A percentile compares a stretch with the other conserved stretches of the same genome.
Conservation (phyloP, 1,284 basidiomycete species). For the Ustilago loliicola region DNA sequence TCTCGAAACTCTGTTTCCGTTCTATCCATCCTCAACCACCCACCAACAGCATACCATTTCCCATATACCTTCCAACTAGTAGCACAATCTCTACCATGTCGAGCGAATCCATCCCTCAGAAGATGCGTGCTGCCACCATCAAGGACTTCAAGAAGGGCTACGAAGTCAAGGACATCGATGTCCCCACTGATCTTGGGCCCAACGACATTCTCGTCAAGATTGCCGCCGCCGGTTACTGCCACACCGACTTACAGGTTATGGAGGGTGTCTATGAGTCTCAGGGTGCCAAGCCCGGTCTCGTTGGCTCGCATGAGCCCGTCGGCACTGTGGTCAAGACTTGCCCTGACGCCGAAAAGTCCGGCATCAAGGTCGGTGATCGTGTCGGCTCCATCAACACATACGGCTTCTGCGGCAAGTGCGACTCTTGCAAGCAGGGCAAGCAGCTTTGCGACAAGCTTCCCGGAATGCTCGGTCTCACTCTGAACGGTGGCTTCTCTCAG, state of each 20-base stretch:
- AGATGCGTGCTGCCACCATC: slow-evolving; percentile 61
- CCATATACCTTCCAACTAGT: not conserved
- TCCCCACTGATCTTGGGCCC: slow-evolving; percentile 43
- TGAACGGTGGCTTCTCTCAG: slow-evolving; percentile 64
- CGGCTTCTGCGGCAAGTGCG: slow-evolving; percentile 61
- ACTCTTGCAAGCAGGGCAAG: slow-evolving; percentile 62
- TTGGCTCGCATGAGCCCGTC: slow-evolving; percentile 63
- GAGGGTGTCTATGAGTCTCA: slow-evolving; percentile 58
- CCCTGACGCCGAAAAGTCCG: slow-evolving; percentile 36
- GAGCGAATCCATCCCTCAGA: slow-evolving; percentile 45
- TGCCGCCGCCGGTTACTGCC: slow-evolving; percentile 60
- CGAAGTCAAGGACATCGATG: slow-evolving; percentile 57
- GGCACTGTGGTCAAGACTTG: slow-evolving; percentile 57
- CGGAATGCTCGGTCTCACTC: slow-evolving; percentile 55
- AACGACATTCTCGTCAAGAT: slow-evolving; percentile 53
- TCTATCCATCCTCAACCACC: not conserved
- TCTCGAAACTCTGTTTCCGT: not conserved
- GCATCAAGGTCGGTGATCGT: slow-evolving; percentile 63
- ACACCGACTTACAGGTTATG: slow-evolving; percentile 63
- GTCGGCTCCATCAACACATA: slow-evolving; percentile 68
- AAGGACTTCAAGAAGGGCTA: slow-evolving; percentile 59
- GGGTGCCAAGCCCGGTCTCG: slow-evolving; percentile 57
- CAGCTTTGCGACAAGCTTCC: slow-evolving; percentile 63
- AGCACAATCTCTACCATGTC: slow-evolving; percentile 34
- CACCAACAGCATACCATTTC: slow-evolving; percentile 1